These are phyloP conservation scores for Tagetes patula DNA, from an alignment of 129 eudicot genomes.

Conservation along the genomic window DNA sequence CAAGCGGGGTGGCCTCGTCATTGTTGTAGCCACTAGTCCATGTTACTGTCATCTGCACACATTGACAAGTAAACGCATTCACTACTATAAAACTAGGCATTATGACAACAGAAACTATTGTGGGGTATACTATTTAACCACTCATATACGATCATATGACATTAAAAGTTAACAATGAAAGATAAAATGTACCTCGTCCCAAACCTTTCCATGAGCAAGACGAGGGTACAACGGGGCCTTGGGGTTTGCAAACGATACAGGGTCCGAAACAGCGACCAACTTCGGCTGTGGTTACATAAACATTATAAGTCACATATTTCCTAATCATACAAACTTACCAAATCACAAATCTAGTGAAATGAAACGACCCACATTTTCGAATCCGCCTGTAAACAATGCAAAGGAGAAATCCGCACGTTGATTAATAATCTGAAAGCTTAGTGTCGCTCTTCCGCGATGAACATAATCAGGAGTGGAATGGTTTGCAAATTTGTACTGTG, in stretches of 20 bases:
- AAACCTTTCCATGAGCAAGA: slow-evolving; percentile 75
- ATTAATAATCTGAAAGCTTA: slow-evolving; percentile 61
- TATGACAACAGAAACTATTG: too few species aligned
- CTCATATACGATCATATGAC: too few species aligned
- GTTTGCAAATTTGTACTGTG: slow-evolving; percentile 71
- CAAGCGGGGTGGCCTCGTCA: slow-evolving; percentile 76
- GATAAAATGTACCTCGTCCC: slow-evolving; percentile 63
- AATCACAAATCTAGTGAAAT: background rate
- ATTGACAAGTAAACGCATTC: too few species aligned
- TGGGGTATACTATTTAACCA: too few species aligned
- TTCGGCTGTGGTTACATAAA: slow-evolving; percentile 51
- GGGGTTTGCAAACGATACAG: slow-evolving; percentile 64
- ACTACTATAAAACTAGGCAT: too few species aligned
- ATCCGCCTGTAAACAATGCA: slow-evolving; percentile 77
- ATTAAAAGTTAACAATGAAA: background rate
- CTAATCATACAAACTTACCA: background rate
- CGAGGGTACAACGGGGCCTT: slow-evolving; percentile 87
- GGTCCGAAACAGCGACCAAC: slow-evolving; percentile 59
- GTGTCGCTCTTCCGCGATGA: slow-evolving; percentile 54
- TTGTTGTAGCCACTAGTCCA: slow-evolving; percentile 95
- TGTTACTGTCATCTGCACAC: slow-evolving; percentile 59
- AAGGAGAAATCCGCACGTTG: slow-evolving; percentile 83
- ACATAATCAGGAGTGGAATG: slow-evolving; percentile 42
- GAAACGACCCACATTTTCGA: slow-evolving; percentile 46
- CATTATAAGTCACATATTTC: background rate